Percentiles rank a stretch among this genome's conserved stretches.
These are phyloP conservation scores for barley (Hordeum vulgare) DNA, from an alignment of 176 grass and related monocot species.

Conservation along the genomic window DNA sequence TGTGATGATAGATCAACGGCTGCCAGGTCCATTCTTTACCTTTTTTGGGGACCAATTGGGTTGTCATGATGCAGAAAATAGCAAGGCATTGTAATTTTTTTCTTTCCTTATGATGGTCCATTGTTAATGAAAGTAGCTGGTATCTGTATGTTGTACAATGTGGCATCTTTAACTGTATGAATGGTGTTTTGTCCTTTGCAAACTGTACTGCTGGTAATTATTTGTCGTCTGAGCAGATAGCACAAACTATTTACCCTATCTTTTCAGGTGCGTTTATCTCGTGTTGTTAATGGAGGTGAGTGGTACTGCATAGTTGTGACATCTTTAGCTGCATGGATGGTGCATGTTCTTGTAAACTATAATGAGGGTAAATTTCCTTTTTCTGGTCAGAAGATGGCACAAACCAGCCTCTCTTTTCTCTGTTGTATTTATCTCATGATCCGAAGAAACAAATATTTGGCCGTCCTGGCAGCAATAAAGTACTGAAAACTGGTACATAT, in stretches of 20 bases:
- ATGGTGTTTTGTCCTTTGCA: background rate
- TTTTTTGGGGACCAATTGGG: background rate
- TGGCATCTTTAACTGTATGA: background rate
- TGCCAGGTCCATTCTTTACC: constrained; percentile 18
- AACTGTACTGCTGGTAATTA: background rate
- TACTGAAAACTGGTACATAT: background rate
- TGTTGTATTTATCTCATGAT: background rate
- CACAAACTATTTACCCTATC: background rate
- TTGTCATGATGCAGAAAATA: background rate
- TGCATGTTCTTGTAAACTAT: background rate
- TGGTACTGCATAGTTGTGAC: background rate
- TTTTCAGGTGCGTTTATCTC: background rate
- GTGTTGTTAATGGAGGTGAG: background rate
- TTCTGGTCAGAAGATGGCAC: background rate
- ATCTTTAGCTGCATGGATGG: background rate
- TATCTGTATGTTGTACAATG: background rate
- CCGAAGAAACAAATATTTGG: background rate
- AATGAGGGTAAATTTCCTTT: background rate
- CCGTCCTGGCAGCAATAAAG: background rate
- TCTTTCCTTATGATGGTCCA: background rate
- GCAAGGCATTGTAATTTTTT: background rate
- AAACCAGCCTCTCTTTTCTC: background rate
- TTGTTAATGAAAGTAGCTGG: background rate
- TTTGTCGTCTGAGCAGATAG: background rate
- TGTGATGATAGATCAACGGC: background rate